phyloP scores from a whole-genome alignment of 805 yeast species.

The Suhomyces sp. region DNA sequence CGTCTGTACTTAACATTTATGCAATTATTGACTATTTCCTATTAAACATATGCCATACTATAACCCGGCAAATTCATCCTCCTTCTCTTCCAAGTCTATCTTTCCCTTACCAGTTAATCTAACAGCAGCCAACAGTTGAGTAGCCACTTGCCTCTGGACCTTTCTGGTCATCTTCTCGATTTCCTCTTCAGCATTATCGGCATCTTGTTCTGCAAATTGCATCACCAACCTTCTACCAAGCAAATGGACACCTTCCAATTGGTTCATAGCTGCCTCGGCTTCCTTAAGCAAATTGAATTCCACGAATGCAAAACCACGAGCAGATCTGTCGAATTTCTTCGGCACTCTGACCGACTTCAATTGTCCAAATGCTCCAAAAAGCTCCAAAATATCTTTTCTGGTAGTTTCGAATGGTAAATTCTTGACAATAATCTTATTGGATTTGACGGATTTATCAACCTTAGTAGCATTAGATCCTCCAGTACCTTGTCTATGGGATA shows the following conservation, averaged over 20 bases:
- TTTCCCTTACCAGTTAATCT: constrained; percentile 73
- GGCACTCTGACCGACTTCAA: constrained; percentile 94
- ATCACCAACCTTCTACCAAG: constrained; percentile 91
- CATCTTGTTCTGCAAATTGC: constrained; percentile 85
- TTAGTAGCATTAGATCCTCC: constrained; percentile 20
- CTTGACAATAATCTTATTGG: constrained; percentile 88
- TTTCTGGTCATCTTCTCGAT: constrained; percentile 86
- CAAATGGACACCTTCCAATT: constrained; percentile 92
- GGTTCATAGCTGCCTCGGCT: constrained; percentile 92
- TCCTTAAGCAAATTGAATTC: constrained; percentile 84
- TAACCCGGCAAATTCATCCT: constrained; percentile 26
- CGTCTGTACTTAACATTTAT: too few relatives aligned
- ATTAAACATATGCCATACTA: too few relatives aligned
- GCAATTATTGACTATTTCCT: too few relatives aligned
- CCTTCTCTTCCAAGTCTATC: constrained; percentile 62
- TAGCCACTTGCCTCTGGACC: constrained; percentile 78
- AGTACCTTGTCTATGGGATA: constrained; percentile 72
- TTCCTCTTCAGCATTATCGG: constrained; percentile 84
- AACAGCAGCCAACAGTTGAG: constrained; percentile 68
- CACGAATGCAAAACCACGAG: constrained; percentile 97
- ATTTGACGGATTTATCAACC: constrained; percentile 35
- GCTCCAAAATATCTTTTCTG: constrained; percentile 86
- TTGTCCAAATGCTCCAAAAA: constrained; percentile 93
- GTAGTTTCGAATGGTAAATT: constrained; percentile 96
- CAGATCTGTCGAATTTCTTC: constrained; percentile 89